Conservation (phyloP, 768 basidiomycete genomes). For the Chalciporus piperatus region DNA sequence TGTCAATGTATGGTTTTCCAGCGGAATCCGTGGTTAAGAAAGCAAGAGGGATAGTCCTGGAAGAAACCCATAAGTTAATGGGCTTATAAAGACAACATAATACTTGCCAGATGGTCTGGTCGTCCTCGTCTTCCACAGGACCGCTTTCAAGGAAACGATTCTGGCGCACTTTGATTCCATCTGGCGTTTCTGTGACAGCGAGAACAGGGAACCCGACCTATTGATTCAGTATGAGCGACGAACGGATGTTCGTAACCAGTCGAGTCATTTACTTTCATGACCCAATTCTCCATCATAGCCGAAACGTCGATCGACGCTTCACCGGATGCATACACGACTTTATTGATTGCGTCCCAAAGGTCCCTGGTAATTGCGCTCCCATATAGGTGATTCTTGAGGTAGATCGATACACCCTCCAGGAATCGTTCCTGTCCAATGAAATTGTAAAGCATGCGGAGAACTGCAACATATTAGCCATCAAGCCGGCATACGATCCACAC, state of each 20-base stretch:
- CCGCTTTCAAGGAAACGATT: slow-evolving; percentile 94
- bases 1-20: slow-evolving; percentile 61
- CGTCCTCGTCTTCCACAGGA: slow-evolving; percentile 72
- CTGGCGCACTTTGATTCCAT: slow-evolving; percentile 78
- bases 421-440: slow-evolving; percentile 89
- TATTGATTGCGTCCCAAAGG: slow-evolving; percentile 82
- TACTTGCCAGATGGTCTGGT: slow-evolving; percentile 79
- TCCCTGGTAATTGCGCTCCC: slow-evolving; percentile 82
- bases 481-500: background rate
- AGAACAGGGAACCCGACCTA: slow-evolving; percentile 86
- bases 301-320: slow-evolving; percentile 55
- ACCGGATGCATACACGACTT: slow-evolving; percentile 52
- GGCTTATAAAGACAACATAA: background rate
- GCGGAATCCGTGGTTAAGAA: slow-evolving; percentile 57
- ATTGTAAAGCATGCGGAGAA: slow-evolving; percentile 88
- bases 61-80: background rate
- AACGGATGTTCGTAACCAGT: background rate
- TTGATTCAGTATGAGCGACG: background rate
- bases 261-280: slow-evolving; percentile 54
- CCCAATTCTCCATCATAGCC: slow-evolving; percentile 89
- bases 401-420: slow-evolving; percentile 83
- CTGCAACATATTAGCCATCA: slow-evolving; percentile 31
- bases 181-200: slow-evolving; percentile 72
- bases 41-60: slow-evolving; percentile 78
- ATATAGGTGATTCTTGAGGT: slow-evolving; percentile 86